Percentiles rank a stretch among this genome's conserved stretches.
Conservation (phyloP, 2,329 filamentous ascomycete species). For the Cladosporium phlei region DNA sequence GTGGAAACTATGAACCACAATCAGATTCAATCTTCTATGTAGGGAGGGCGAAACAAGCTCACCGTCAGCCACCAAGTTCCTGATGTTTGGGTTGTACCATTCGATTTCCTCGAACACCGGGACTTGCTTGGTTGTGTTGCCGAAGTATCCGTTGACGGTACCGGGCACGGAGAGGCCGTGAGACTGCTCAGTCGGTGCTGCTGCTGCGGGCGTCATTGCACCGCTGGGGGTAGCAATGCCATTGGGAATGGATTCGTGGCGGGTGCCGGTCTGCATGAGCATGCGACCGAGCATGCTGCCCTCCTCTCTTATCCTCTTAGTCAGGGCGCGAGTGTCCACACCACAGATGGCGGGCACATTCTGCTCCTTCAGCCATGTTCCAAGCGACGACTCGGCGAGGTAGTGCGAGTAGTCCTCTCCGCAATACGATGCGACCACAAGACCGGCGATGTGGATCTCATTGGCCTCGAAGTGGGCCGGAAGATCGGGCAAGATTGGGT, state of each 20-base stretch:
- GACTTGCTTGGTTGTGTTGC: conserved; percentile 28
- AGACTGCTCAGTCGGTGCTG: conserved; percentile 27
- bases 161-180: conserved; percentile 32
- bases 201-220: conserved; percentile 24
- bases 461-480: conserved; percentile 90
- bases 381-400: conserved; percentile 83
- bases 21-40: not conserved
- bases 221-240: conserved; percentile 22
- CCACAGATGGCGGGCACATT: conserved; percentile 90
- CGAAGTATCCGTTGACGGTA: conserved; percentile 30
- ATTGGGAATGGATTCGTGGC: conserved; percentile 33
- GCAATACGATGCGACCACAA: conserved; percentile 85
- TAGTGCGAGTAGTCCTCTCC: conserved; percentile 95
- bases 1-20: conserved; percentile 67
- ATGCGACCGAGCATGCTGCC: conserved; percentile 95
- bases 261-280: conserved; percentile 61
- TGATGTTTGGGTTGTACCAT: conserved; percentile 87
- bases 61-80: conserved; percentile 94
- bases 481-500: conserved; percentile 77
- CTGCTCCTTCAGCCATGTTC: conserved; percentile 94
- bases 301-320: conserved; percentile 87
- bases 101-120: conserved; percentile 68
- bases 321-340: conserved; percentile 87
- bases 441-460: conserved; percentile 87
- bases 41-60: conserved; percentile 38